Evolutionary conservation across 2,329 filamentous ascomycete species (phyloP).

Genomic region (Xenoacremonium recifei): DNA sequence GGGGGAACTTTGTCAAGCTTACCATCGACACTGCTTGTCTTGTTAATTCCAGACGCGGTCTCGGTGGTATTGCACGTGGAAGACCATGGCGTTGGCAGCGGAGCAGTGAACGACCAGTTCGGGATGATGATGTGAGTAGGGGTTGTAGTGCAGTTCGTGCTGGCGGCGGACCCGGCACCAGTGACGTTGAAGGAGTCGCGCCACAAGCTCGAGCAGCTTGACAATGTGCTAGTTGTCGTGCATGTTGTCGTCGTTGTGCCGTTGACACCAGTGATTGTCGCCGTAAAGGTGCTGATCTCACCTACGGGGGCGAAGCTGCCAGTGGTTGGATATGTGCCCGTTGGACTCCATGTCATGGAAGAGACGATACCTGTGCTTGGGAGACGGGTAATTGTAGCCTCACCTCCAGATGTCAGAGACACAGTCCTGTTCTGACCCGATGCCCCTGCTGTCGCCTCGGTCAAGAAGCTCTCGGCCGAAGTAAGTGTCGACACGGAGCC

Average conservation of each 20-base stretch:
- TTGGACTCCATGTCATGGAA: not conserved
- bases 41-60: constrained; percentile 15
- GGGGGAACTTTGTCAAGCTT: constrained; percentile 8
- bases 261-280: constrained; percentile 1
- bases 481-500: too few species aligned
- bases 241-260: constrained; percentile 13
- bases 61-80: constrained; percentile 23
- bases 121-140: constrained; percentile 1
- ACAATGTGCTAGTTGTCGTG: constrained; percentile 9
- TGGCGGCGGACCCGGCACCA: constrained; percentile 3
- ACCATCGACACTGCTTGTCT: constrained; percentile 15
- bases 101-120: constrained; percentile 9
- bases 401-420: constrained; percentile 5
- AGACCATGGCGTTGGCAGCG: constrained; percentile 10
- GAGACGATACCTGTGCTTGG: too few species aligned
- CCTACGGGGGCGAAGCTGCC: not conserved
- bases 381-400: not conserved
- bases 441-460: too few species aligned
- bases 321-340: not conserved
- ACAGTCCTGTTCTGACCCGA: constrained; percentile 18
- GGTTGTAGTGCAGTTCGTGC: constrained; percentile 13
- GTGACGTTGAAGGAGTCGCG: constrained; percentile 1
- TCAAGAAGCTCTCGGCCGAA: too few species aligned
- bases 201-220: constrained; percentile 14
- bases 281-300: constrained; percentile 7